A percentile compares a stretch with the other conserved stretches of the same genome.
Evolutionary conservation across 139 green algal species (phyloP).

Genomic region (Pseudopediastrum boryanum): DNA sequence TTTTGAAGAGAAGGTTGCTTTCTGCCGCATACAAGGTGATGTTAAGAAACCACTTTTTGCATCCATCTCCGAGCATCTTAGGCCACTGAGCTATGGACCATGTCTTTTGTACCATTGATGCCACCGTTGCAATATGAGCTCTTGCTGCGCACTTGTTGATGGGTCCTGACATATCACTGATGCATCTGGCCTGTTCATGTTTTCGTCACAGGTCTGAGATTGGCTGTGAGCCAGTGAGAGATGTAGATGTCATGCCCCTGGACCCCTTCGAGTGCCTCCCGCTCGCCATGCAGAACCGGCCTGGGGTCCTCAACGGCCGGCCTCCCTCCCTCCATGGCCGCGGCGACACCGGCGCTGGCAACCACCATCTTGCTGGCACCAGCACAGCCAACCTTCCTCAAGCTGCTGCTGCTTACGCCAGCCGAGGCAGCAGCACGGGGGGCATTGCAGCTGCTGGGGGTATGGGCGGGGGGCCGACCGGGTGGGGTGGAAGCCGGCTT

Average conservation of each 20-base stretch:
- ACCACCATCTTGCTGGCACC: background rate
- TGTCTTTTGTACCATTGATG: too few relatives aligned
- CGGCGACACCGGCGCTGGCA: background rate
- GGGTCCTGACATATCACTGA: background rate
- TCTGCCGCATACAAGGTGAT: too few relatives aligned
- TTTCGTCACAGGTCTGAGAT: constrained; percentile 2
- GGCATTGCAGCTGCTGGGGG: background rate
- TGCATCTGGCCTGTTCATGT: background rate
- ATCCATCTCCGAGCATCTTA: too few relatives aligned
- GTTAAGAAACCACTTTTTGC: too few relatives aligned
- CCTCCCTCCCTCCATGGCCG: background rate
- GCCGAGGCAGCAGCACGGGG: constrained; percentile 5
- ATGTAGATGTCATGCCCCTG: constrained; percentile 74
- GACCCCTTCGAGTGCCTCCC: constrained; percentile 60
- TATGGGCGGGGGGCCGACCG: background rate
- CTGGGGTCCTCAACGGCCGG: background rate
- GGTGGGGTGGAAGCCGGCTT: constrained; percentile 6
- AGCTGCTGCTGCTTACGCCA: too few relatives aligned
- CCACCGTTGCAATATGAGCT: too few relatives aligned
- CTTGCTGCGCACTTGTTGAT: background rate
- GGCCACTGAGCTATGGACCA: too few relatives aligned
- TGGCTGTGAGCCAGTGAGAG: constrained; percentile 68
- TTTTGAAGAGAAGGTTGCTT: too few relatives aligned
- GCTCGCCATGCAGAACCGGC: constrained; percentile 8
- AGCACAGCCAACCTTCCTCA: background rate